These are phyloP conservation scores for Apiospora malaysiana DNA, from an alignment of 2,329 filamentous ascomycete species.

Conservation along the genomic window DNA sequence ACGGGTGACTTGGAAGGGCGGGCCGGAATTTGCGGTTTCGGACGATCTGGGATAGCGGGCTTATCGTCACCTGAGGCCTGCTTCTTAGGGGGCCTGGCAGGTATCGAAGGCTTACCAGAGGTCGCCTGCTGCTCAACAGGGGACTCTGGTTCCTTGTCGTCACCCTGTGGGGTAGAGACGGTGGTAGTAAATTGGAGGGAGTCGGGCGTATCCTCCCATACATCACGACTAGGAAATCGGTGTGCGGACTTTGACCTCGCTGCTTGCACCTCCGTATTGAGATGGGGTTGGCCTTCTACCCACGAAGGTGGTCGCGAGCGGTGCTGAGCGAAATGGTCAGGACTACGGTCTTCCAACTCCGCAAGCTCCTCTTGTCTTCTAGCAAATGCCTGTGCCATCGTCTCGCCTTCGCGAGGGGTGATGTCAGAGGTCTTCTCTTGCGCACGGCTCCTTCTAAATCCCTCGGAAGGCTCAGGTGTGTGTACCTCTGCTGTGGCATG, in stretches of 20 bases:
- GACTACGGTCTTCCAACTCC: conserved; percentile 56
- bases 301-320: conserved; percentile 56
- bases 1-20: conserved; percentile 49
- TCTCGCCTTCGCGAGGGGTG: conserved; percentile 52
- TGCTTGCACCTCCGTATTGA: conserved; percentile 51
- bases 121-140: conserved; percentile 37
- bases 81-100: conserved; percentile 57
- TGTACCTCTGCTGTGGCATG: conserved; percentile 82
- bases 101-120: conserved; percentile 65
- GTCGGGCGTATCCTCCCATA: conserved; percentile 94
- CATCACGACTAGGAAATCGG: conserved; percentile 88
- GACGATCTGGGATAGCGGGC: conserved; percentile 56
- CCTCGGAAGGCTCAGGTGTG: conserved; percentile 71
- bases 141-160: conserved; percentile 48
- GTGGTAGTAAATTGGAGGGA: conserved; percentile 81
- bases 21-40: conserved; percentile 66
- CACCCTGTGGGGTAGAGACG: conserved; percentile 59
- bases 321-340: conserved; percentile 59
- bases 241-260: conserved; percentile 64
- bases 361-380: conserved; percentile 70
- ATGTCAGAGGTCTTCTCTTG: conserved; percentile 44
- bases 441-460: conserved; percentile 20
- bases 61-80: conserved; percentile 44
- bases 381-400: conserved; percentile 69
- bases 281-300: conserved; percentile 54